Percentiles rank a stretch among this genome's conserved stretches.
Evolutionary conservation across 257 asterid genomes (phyloP).

Genomic region (Solanum chiquidenum): DNA sequence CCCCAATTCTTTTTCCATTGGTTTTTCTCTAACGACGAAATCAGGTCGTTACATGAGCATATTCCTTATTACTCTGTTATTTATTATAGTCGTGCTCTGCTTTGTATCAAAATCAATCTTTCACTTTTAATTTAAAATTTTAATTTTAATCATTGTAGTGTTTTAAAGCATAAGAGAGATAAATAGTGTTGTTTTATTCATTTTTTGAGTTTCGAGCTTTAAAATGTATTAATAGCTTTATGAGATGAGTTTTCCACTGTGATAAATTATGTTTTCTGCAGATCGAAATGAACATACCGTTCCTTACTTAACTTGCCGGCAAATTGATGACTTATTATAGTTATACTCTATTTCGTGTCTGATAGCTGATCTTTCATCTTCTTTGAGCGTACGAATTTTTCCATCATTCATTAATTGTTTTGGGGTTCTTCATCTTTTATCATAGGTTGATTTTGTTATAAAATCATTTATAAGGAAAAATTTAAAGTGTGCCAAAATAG

Average conservation of each 20-base stretch:
- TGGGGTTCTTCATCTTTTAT: not conserved
- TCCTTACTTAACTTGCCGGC: not conserved
- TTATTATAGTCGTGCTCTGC: not conserved
- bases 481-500: not conserved
- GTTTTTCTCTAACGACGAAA: too few relatives aligned
- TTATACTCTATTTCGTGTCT: not conserved
- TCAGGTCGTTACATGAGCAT: not conserved
- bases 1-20: too few relatives aligned
- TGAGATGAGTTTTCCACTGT: not conserved
- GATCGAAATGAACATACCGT: not conserved
- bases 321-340: not conserved
- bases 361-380: not conserved
- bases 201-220: not conserved
- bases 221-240: not conserved
- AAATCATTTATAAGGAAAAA: not conserved
- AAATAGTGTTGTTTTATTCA: not conserved
- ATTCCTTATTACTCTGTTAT: not conserved
- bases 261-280: not conserved
- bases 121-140: not conserved
- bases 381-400: not conserved
- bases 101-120: fast-evolving
- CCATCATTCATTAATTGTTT: not conserved
- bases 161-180: not conserved
- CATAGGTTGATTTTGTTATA: not conserved
- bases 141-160: not conserved